These are phyloP conservation scores for Aspergillus saccharolyticus DNA, from an alignment of 495 filamentous ascomycete genomes.

Conservation along the genomic window DNA sequence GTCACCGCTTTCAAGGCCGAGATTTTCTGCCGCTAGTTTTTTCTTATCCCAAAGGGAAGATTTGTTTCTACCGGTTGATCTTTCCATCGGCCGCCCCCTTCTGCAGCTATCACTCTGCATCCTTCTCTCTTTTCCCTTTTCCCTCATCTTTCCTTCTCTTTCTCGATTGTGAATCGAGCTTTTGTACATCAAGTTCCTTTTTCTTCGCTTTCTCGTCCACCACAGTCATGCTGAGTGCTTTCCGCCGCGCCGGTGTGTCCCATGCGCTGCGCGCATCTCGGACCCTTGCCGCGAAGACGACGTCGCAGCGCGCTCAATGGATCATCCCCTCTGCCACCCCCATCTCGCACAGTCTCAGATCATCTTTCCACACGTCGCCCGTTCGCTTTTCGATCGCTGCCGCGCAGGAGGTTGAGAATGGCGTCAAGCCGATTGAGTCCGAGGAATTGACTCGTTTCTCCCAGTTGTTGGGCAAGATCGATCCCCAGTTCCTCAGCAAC, in stretches of 20 bases:
- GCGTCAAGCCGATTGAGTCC: slow-evolving; percentile 12
- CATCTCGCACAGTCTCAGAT: slow-evolving; percentile 21
- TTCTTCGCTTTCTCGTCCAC: slow-evolving; percentile 1
- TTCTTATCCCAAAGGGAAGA: neutral
- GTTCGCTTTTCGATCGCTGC: slow-evolving; percentile 23
- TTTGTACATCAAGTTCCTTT: neutral
- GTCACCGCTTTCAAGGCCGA: neutral
- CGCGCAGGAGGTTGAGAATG: slow-evolving; percentile 10
- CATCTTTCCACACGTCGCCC: slow-evolving; percentile 31
- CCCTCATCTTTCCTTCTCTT: slow-evolving; percentile 3
- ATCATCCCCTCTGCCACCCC: slow-evolving; percentile 20
- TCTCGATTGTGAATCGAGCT: neutral
- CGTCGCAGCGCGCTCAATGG: slow-evolving; percentile 28
- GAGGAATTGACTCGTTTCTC: slow-evolving; percentile 58
- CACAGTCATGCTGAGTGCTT: slow-evolving; percentile 40
- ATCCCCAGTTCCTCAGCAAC: slow-evolving; percentile 58
- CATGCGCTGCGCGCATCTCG: slow-evolving; percentile 36
- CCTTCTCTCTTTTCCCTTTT: slow-evolving; percentile 6
- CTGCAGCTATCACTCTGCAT: slow-evolving; percentile 1
- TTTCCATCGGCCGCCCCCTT: neutral
- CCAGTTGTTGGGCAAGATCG: slow-evolving; percentile 64
- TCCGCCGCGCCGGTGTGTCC: slow-evolving; percentile 38
- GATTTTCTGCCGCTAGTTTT: slow-evolving; percentile 5
- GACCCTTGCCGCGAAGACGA: slow-evolving; percentile 22
- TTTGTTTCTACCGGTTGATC: neutral